A percentile compares a stretch with the other conserved stretches of the same genome.
These are phyloP conservation scores for Saprolegnia diclina DNA, from an alignment of 352 stramenopile species.

Conservation along the genomic window DNA sequence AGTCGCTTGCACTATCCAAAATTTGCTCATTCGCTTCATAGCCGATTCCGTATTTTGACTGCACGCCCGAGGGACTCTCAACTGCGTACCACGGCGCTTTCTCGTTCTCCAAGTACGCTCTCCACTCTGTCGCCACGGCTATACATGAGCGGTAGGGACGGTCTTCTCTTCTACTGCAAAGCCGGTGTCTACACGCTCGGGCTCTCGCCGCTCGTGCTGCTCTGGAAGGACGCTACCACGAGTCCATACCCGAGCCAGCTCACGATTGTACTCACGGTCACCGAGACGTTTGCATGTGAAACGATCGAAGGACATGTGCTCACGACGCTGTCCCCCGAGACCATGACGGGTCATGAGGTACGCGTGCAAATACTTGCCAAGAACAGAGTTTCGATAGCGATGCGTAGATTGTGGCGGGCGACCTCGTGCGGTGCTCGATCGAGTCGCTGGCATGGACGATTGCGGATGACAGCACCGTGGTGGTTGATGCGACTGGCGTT, in stretches of 20 bases:
- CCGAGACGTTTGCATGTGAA: constrained; percentile 42
- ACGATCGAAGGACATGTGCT: constrained; percentile 72
- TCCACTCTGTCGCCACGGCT: not conserved
- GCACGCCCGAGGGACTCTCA: constrained; percentile 63
- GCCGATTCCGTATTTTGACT: constrained; percentile 83
- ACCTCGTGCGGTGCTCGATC: constrained; percentile 75
- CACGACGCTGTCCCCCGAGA: constrained; percentile 28
- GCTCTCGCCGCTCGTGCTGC: constrained; percentile 74
- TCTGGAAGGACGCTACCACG: constrained; percentile 85
- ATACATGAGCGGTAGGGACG: constrained; percentile 50
- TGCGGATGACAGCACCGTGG: constrained; percentile 36
- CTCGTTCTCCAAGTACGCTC: constrained; percentile 76
- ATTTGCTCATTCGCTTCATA: constrained; percentile 27
- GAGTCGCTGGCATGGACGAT: constrained; percentile 40
- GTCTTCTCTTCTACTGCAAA: constrained; percentile 88
- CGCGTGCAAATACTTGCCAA: not conserved
- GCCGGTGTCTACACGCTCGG: constrained; percentile 84
- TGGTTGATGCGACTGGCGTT: constrained; percentile 47
- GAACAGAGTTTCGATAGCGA: not conserved
- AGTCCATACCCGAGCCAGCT: constrained; percentile 77
- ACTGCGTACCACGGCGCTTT: constrained; percentile 74
- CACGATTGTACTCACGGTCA: constrained; percentile 63
- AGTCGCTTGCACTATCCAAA: not conserved
- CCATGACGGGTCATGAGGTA: not conserved
- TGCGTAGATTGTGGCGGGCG: constrained; percentile 38